A percentile compares a stretch with the other conserved stretches of the same genome.
These are phyloP conservation scores for Penicillium sp. DNA, from an alignment of 2,329 filamentous ascomycete genomes.

Conservation along the genomic window DNA sequence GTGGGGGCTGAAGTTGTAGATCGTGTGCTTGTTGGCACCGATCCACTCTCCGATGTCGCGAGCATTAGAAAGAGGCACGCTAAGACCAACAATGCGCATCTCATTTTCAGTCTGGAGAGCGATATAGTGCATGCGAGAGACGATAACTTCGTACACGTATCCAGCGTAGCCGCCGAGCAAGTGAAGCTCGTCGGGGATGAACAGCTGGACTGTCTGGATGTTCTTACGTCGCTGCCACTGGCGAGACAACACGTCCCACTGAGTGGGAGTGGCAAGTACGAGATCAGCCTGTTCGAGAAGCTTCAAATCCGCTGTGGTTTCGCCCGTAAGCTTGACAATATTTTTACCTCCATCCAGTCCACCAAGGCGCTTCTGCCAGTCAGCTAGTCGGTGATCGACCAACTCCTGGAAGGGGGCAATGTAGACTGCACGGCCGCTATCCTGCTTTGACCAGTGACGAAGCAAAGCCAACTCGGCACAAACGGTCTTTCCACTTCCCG, in stretches of 20 bases:
- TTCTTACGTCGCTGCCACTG: constrained; percentile 98
- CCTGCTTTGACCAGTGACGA: constrained; percentile 74
- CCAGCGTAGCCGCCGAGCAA: constrained; percentile 83
- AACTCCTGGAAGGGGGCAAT: constrained; percentile 93
- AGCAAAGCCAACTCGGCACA: constrained; percentile 93
- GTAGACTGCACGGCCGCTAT: constrained; percentile 80
- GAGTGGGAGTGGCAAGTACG: constrained; percentile 83
- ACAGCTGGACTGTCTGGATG: constrained; percentile 81
- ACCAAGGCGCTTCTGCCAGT: constrained; percentile 79
- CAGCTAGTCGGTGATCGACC: constrained; percentile 73
- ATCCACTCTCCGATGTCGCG: constrained; percentile 97
- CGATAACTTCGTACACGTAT: constrained; percentile 90
- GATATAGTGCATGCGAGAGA: constrained; percentile 98
- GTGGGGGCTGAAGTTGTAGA: constrained; percentile 97
- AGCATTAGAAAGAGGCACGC: constrained; percentile 88
- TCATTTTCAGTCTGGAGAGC: constrained; percentile 80
- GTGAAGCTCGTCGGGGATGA: constrained; percentile 94
- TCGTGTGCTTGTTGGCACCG: constrained; percentile 94
- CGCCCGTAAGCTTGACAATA: constrained; percentile 89
- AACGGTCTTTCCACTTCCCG: constrained; percentile 93
- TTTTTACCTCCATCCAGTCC: constrained; percentile 77
- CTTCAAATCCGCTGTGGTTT: constrained; percentile 86
- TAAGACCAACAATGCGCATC: constrained; percentile 83
- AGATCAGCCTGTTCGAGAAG: constrained; percentile 83
- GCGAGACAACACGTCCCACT: constrained; percentile 94